Percentiles rank a stretch among this genome's conserved stretches.
These are phyloP conservation scores for Hypoxylon sp. DNA, from an alignment of 2,329 filamentous ascomycete species.

Conservation along the genomic window DNA sequence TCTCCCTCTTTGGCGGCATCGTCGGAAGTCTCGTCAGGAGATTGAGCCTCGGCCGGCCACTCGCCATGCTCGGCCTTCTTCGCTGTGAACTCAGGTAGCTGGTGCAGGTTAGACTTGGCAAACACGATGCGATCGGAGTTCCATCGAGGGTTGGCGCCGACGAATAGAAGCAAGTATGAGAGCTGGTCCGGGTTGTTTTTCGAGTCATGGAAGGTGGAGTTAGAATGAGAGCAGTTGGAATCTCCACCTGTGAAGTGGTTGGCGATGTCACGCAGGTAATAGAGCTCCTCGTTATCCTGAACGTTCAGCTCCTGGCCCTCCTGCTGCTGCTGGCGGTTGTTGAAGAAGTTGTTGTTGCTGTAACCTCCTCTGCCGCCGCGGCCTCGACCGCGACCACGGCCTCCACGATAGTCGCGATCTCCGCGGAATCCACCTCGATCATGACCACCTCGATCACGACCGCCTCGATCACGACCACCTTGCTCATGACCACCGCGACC, in stretches of 20 bases:
- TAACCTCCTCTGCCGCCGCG: constrained; percentile 20
- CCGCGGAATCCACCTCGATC: neutral
- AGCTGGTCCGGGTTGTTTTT: constrained; percentile 35
- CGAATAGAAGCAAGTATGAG: constrained; percentile 42
- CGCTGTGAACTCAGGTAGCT: constrained; percentile 43
- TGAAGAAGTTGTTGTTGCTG: constrained; percentile 25
- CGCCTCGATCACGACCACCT: constrained; percentile 1
- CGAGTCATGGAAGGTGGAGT: constrained; percentile 41
- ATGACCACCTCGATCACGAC: neutral
- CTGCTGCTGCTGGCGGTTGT: constrained; percentile 13
- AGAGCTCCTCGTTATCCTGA: constrained; percentile 32
- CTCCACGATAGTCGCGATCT: constrained; percentile 11
- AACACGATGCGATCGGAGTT: constrained; percentile 42
- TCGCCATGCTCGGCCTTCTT: constrained; percentile 42
- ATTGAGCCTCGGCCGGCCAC: constrained; percentile 33
- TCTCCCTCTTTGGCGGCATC: neutral
- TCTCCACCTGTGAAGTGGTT: constrained; percentile 34
- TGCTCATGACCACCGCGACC: constrained; percentile 14
- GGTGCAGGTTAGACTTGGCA: constrained; percentile 39
- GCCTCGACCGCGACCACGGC: constrained; percentile 15
- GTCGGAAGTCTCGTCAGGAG: neutral
- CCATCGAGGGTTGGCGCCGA: constrained; percentile 44
- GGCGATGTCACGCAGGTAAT: constrained; percentile 32
- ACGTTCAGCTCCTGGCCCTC: constrained; percentile 4
- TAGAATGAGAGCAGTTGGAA: too few relatives aligned